phyloP scores from a whole-genome alignment of 1,139 yeast species.

The Hyphopichia fennica region DNA sequence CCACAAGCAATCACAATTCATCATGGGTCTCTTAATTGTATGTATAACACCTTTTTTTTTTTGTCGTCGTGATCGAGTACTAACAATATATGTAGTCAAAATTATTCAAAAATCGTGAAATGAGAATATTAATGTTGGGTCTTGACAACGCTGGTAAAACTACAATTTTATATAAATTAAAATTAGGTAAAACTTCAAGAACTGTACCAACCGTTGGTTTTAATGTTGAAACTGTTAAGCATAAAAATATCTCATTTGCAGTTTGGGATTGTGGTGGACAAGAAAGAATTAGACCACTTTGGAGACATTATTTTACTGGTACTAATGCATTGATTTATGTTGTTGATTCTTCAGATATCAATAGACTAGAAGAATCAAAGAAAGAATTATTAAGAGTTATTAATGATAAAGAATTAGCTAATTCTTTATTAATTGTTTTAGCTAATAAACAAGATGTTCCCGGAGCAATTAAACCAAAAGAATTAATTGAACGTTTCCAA shows the following conservation, averaged over 20 bases:
- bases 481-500: constrained; percentile 59
- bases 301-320: constrained; percentile 95
- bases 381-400: constrained; percentile 76
- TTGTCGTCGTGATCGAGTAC: not conserved
- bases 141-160: constrained; percentile 93
- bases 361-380: constrained; percentile 75
- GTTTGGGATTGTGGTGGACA: constrained; percentile 99
- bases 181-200: constrained; percentile 71
- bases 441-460: constrained; percentile 87
- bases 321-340: constrained; percentile 93
- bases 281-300: constrained; percentile 82
- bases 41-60: constrained; percentile 3
- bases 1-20: not conserved
- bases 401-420: constrained; percentile 75
- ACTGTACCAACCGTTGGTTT: constrained; percentile 95
- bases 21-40: constrained; percentile 10
- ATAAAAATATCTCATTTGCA: constrained; percentile 83
- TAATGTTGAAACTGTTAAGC: constrained; percentile 89
- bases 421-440: constrained; percentile 76
- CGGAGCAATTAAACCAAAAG: constrained; percentile 64
- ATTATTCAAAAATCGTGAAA: constrained; percentile 63
- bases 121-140: constrained; percentile 85
- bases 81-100: constrained; percentile 24
- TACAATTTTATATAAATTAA: constrained; percentile 69
- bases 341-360: constrained; percentile 75